These are phyloP conservation scores for Salvia miltiorrhiza DNA, from an alignment of 257 asterid species.

Conservation along the genomic window DNA sequence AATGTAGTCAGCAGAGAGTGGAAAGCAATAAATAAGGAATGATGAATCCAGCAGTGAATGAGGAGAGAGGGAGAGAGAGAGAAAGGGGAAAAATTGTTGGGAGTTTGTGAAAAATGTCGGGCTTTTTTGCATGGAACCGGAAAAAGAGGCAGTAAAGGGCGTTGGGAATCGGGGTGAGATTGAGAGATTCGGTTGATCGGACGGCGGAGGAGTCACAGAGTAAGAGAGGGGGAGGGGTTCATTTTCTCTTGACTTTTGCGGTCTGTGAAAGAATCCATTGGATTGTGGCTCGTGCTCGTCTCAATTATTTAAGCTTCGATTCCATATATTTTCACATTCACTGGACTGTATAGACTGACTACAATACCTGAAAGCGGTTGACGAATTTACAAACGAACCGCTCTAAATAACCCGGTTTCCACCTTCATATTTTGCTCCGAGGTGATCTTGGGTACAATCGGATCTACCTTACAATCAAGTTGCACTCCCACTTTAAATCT, in stretches of 20 bases:
- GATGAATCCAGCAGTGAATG: slow-evolving; percentile 21
- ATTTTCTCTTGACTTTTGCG: no score
- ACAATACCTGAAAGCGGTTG: no score
- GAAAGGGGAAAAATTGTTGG: slow-evolving; percentile 33
- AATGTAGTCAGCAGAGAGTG: slow-evolving; percentile 7
- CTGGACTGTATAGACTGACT: no score
- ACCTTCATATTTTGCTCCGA: no score
- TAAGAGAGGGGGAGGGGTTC: no score
- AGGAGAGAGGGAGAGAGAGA: background rate
- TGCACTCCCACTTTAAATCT: no score
- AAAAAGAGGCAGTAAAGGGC: slow-evolving; percentile 32
- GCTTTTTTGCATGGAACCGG: slow-evolving; percentile 46
- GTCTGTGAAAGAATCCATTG: no score
- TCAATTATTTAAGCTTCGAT: background rate
- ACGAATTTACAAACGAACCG: no score
- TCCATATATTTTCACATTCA: background rate
- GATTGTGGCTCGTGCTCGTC: no score
- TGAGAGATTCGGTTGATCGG: slow-evolving; percentile 4
- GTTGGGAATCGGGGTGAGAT: slow-evolving; percentile 33
- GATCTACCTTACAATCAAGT: no score
- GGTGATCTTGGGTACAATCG: no score
- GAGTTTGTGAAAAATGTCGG: slow-evolving; percentile 45
- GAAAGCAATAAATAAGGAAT: slow-evolving; percentile 18
- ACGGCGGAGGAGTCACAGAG: slow-evolving; percentile 14
- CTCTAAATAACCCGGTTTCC: no score